Percentiles rank a stretch among this genome's conserved stretches.
Evolutionary conservation across 768 basidiomycete species (phyloP).

Genomic region (Plicaturopsis crispa): DNA sequence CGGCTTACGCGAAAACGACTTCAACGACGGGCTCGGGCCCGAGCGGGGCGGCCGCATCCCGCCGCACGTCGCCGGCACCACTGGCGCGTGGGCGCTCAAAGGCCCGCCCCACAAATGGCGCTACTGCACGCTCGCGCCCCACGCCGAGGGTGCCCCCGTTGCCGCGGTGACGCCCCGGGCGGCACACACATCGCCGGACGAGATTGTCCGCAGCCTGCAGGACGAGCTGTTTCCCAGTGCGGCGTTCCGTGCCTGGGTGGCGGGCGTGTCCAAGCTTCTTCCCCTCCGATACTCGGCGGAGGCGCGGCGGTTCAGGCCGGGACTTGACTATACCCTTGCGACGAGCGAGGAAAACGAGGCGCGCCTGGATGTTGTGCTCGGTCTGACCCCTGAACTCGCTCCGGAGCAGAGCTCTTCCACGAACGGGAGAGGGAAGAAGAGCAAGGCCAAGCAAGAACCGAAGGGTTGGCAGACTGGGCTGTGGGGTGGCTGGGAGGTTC

Average conservation of each 20-base stretch:
- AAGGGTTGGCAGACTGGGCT: constrained; percentile 64
- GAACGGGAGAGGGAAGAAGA: constrained; percentile 22
- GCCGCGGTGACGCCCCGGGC: constrained; percentile 44
- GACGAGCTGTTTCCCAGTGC: constrained; percentile 69
- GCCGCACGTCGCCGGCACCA: constrained; percentile 54
- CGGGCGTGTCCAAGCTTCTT: constrained; percentile 61
- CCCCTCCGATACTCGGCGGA: constrained; percentile 69
- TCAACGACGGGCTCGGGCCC: constrained; percentile 48
- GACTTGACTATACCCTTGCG: constrained; percentile 92
- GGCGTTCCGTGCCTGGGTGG: constrained; percentile 91
- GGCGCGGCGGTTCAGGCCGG: constrained; percentile 85
- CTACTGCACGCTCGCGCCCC: constrained; percentile 62
- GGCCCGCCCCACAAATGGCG: constrained; percentile 96
- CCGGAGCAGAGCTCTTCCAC: constrained; percentile 14
- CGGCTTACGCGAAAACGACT: constrained; percentile 58
- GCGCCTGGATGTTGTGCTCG: constrained; percentile 79
- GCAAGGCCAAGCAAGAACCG: constrained; percentile 18
- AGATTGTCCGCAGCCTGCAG: constrained; percentile 61
- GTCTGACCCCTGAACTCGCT: constrained; percentile 64
- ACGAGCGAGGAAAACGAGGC: constrained; percentile 79
- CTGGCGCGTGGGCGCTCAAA: constrained; percentile 56
- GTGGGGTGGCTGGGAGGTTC: constrained; percentile 93
- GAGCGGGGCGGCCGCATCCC: constrained; percentile 51
- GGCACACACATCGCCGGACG: constrained; percentile 44
- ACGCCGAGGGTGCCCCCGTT: constrained; percentile 26